phyloP scores from a whole-genome alignment of 805 yeast species.

The Debaryomyces castellii region DNA sequence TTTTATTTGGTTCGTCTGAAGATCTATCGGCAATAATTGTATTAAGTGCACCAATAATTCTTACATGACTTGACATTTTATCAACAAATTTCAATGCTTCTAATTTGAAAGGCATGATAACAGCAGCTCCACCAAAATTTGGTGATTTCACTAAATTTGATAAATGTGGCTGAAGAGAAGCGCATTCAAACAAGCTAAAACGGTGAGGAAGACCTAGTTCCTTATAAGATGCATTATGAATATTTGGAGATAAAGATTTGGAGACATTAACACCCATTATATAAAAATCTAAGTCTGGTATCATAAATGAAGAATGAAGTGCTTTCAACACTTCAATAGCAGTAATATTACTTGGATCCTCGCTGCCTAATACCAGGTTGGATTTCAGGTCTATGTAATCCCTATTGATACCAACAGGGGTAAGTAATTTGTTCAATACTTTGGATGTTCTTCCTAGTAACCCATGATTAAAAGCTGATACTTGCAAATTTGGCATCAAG shows the following conservation, averaged over 20 bases:
- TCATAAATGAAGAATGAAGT: constrained; percentile 8
- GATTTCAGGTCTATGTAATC: neutral
- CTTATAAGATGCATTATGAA: constrained; percentile 11
- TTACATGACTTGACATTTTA: constrained; percentile 12
- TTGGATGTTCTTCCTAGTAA: constrained; percentile 10
- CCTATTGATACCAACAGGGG: constrained; percentile 9
- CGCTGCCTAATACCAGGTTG: neutral
- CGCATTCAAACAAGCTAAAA: constrained; percentile 9
- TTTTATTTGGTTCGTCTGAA: constrained; percentile 8
- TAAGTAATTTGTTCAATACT: constrained; percentile 10
- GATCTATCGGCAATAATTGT: constrained; percentile 11
- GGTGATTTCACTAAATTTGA: constrained; percentile 8
- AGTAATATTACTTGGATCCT: neutral
- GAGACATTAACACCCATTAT: constrained; percentile 12
- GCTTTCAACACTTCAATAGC: constrained; percentile 8
- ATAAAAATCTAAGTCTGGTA: constrained; percentile 11
- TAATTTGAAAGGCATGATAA: constrained; percentile 13
- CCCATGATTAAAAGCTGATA: constrained; percentile 12
- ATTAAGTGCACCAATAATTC: constrained; percentile 13
- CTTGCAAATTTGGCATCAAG: constrained; percentile 5
- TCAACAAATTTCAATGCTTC: constrained; percentile 12
- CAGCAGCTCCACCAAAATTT: constrained; percentile 15
- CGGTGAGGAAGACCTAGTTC: constrained; percentile 13
- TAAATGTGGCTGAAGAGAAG: constrained; percentile 5
- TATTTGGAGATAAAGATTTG: constrained; percentile 10